phyloP scores from a whole-genome alignment of 2,329 filamentous ascomycete genomes.

The Calonectria henricotiae region DNA sequence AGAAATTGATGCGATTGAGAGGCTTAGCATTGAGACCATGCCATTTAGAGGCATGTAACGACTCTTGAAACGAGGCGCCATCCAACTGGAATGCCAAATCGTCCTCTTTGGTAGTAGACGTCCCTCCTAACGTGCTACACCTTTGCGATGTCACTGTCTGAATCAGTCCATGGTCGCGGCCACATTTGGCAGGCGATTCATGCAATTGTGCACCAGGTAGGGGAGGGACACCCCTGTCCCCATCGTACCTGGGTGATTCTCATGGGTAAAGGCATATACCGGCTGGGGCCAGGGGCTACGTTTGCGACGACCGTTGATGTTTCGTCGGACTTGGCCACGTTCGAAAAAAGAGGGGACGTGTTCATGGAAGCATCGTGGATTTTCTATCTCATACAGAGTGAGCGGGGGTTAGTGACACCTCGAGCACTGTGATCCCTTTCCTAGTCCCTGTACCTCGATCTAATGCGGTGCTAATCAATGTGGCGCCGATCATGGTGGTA shows the following conservation, averaged over 20 bases:
- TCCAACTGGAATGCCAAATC: slow-evolving; percentile 26
- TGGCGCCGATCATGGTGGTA: slow-evolving; percentile 29
- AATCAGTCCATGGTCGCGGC: slow-evolving; percentile 28
- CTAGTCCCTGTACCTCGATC: slow-evolving; percentile 20
- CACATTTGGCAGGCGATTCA: slow-evolving; percentile 35
- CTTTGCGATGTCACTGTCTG: slow-evolving; percentile 18
- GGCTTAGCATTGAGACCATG: slow-evolving; percentile 26
- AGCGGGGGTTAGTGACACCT: slow-evolving; percentile 18
- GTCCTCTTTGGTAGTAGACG: slow-evolving; percentile 11
- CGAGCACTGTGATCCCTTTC: slow-evolving; percentile 11
- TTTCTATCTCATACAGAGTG: slow-evolving; percentile 23
- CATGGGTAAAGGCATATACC: slow-evolving; percentile 1
- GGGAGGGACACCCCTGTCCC: slow-evolving; percentile 17
- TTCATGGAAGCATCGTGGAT: slow-evolving; percentile 35
- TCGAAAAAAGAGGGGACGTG: slow-evolving; percentile 20
- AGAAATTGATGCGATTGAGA: slow-evolving; percentile 32
- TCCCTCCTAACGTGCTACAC: slow-evolving; percentile 29
- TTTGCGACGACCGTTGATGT: slow-evolving; percentile 27
- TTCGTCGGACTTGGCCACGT: slow-evolving; percentile 19
- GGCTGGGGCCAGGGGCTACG: slow-evolving; percentile 13
- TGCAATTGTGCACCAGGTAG: slow-evolving; percentile 34
- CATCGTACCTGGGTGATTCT: not conserved
- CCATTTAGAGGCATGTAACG: slow-evolving; percentile 24
- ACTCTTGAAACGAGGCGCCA: slow-evolving; percentile 31
- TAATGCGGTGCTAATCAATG: slow-evolving; percentile 27